Base-by-base conservation (phyloP, 495 filamentous ascomycete genomes). In the Trichoderma gamsii region DNA sequence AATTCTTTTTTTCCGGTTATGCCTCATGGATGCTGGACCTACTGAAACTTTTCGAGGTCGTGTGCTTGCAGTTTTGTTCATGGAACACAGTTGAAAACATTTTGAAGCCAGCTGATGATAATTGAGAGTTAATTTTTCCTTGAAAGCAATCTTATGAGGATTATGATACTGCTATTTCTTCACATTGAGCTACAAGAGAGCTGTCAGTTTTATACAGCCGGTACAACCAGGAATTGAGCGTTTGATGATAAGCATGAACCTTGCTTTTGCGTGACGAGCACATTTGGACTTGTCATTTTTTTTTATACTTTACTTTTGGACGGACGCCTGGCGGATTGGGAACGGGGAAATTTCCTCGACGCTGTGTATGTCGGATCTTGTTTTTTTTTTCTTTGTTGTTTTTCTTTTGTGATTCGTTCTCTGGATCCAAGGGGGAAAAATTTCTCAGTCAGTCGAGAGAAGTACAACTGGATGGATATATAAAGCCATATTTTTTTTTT, bases 221-320 rank as follows among this genome's bases (percentile, higher is more conserved):
- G 74, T 59, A 21, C 64, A 4, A 77, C 76, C 68, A 74, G 74
- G 66, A 77, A 79, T 68, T 35, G 72, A 16, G 69, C 69, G 51
- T 67, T 29, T 56, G 59, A 71, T 46, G 64, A 61, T 16, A 61
- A 61, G 56, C 25, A 61, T 61, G 56, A 61, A 61, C 56, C 2
- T 61, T 61, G 8, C 27, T 61, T 27, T 61, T 61, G 56, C 25
- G 11, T 61, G 56, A 61, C 12, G 56, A 61, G 23, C 32, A 15
- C 56, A 61, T 61, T 61, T n/a, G 3, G 15, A 63, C 44, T 41
- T 44, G 67, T 59, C 15, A 46, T 67, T 25, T 41, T 64, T 59
- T 23, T 38, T 66, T 29, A 63, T 52, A 25, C 2, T 23, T n/a
- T 61, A 9, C 3, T 61, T 32, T 15, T 27, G 56, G 23, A 27